phyloP scores from a whole-genome alignment of 768 basidiomycete species.

The Chalciporus piperatus region DNA sequence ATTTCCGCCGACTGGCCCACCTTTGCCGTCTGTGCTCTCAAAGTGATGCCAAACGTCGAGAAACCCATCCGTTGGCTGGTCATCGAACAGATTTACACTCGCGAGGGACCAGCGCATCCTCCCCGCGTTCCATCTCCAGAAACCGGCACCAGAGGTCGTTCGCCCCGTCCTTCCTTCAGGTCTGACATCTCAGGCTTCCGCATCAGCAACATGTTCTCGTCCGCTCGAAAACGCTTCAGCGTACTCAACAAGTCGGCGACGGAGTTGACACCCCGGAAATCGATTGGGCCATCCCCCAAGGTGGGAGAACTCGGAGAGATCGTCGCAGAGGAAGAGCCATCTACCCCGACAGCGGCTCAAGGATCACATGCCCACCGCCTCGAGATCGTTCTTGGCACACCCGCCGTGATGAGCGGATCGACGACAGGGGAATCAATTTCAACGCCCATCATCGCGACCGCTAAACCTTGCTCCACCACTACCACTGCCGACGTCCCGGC shows the following conservation, averaged over 20 bases:
- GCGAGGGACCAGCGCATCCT: conserved; percentile 32
- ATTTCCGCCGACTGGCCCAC: conserved; percentile 63
- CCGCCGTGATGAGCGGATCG: background rate
- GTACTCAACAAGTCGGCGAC: conserved; percentile 43
- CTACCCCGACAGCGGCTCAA: background rate
- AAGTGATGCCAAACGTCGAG: conserved; percentile 27
- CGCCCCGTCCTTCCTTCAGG: conserved; percentile 43
- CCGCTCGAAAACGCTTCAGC: conserved; percentile 62
- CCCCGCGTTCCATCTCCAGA: conserved; percentile 27
- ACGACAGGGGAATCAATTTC: background rate
- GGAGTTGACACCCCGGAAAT: conserved; percentile 22
- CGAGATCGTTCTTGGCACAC: conserved; percentile 23
- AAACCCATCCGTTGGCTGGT: conserved; percentile 58
- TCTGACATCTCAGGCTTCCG: conserved; percentile 41
- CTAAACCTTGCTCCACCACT: too few relatives aligned
- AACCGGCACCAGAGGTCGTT: conserved; percentile 26
- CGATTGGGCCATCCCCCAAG: conserved; percentile 36
- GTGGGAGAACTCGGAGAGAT: conserved; percentile 75
- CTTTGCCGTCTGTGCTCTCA: conserved; percentile 71
- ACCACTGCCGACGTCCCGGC: background rate
- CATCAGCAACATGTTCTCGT: conserved; percentile 41
- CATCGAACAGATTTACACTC: conserved; percentile 58
- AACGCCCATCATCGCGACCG: too few relatives aligned
- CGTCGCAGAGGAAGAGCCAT: conserved; percentile 49
- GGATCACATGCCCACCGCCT: conserved; percentile 18